Percentiles rank a stretch among this genome's conserved stretches.
These are phyloP conservation scores for Astrephomene gubernaculifera DNA, from an alignment of 139 green algal genomes.

Conservation along the genomic window DNA sequence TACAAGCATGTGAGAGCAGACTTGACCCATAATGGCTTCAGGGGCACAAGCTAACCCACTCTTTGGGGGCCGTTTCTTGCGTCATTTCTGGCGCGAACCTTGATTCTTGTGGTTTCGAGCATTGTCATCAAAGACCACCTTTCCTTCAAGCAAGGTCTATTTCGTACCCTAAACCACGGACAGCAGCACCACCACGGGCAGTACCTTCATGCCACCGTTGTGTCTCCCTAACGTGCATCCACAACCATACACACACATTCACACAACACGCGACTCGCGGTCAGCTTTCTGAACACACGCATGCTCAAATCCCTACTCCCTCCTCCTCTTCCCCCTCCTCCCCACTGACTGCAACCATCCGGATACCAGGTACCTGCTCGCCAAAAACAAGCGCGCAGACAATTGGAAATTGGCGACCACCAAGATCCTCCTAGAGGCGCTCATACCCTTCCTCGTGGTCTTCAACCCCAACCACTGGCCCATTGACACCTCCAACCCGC, in stretches of 20 bases:
- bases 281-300: not conserved
- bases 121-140: not conserved
- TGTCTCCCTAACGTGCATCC: not conserved
- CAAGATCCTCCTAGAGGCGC: not conserved
- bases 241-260: no score
- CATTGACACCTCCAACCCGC: not conserved
- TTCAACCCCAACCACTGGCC: slow-evolving; percentile 11
- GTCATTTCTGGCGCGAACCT: not conserved
- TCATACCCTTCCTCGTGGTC: not conserved
- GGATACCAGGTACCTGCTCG: not conserved
- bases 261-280: no score
- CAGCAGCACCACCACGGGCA: no score
- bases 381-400: not conserved
- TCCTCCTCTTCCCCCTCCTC: not conserved
- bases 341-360: no score
- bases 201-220: no score
- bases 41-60: no score
- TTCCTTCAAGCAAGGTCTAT: not conserved
- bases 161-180: not conserved
- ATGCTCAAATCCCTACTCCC: not conserved
- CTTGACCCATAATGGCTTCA: not conserved
- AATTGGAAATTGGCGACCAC: not conserved
- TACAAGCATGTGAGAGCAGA: not conserved
- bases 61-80: not conserved
- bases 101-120: not conserved